Base-by-base conservation (phyloP, 192 early-diverging fungal species). In the Coemansia sp. region DNA sequence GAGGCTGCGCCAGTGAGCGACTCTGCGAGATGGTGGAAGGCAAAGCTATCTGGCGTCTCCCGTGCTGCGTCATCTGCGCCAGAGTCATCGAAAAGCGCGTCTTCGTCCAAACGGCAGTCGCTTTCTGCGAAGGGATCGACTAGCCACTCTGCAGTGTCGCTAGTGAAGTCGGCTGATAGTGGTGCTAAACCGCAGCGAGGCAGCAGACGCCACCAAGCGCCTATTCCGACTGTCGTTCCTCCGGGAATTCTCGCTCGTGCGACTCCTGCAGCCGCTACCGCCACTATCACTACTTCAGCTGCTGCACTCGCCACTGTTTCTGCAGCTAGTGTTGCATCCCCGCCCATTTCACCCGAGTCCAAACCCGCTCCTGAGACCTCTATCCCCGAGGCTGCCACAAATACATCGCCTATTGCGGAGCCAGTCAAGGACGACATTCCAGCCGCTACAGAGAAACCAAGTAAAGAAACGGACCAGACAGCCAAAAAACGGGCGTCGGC, bases 1-100 rank as follows among this genome's bases (percentile, higher is more conserved):
- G 61, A 62, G 28, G 56, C 53, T 15, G 53, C 69, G 38, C 41
- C 63, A 22, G 45, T 48, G 0, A 48, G 45, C 45, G 45, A 48
- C 23, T 48, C 45, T 48, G 45, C 74, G 13, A 68, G 61, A 17
- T 77, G 74, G 74, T 77, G 74, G 74, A 77, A 77, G 47, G 74
- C 68, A 0, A 77, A 64, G 6, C 45, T 77, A 4, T 67, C 74
- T 27, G 56, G 50, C 0, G 57, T 30, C 2, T 31, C 52, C 14
- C 52, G 52, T n/a, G 13, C 52, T 2, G 29, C 30, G 9, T 30
- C 52, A 9, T 25, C 52, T 15, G 52, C 30, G 30, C 52, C 27
- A n/a, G 30, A 29, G 8, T 33, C 29, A 17, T 29, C 19, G 30
- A 54, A 54, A 13, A 29, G 29, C 30, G 29, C 29, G 1, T 31